Base-by-base conservation (phyloP, 2,329 filamentous ascomycete genomes). In the Zalaria sp. region DNA sequence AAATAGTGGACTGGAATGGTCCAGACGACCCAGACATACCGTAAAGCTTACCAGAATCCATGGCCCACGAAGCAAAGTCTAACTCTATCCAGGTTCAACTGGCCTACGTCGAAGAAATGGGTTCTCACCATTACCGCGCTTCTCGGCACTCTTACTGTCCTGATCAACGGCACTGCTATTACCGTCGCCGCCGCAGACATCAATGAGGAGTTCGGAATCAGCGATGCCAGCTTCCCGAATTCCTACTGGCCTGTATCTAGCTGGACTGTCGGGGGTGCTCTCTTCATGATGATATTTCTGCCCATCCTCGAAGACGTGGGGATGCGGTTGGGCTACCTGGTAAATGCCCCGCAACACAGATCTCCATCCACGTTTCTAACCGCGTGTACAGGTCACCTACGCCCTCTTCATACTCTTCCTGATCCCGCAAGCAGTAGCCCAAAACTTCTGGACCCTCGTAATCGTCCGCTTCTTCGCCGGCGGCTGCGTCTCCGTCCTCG, bases 11-110 rank as follows among this genome's bases (percentile, higher is more conserved):
- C 57, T 64, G 37, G 73, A 66, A 47, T 63, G 57, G 48, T 68
- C 75, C 74, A 63, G 72, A 53, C 29, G 58, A 62, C 42, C 50
- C 54, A 4, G 51, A 46, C 25, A 59, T 59, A 29, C 59, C 59
- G 8, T 49, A 48, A 34, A 4, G 32, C 7, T 37, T 29, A 9
- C 27, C 7, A 8, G n/a, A 18, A 6, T 9, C 18, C 18, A 18
- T 18, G 18, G 18, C 18, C 18, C 18, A 18, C 18, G 18, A 18
- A 18, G 18, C 18, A 18, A 18, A 35, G 5, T 9, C 41, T 43
- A 5, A 38, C 26, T 5, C 4, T n/a, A 25, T 6, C 10, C 3
- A 26, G 18, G 9, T 51, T 49, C 49, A 60, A 60, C 41, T 62
- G 59, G 59, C 50, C 47, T 10, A 40, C 43, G 8, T 27, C 41